Evolutionary conservation across 495 filamentous ascomycete genomes (phyloP).

Genomic region (Penicilliopsis zonata): DNA sequence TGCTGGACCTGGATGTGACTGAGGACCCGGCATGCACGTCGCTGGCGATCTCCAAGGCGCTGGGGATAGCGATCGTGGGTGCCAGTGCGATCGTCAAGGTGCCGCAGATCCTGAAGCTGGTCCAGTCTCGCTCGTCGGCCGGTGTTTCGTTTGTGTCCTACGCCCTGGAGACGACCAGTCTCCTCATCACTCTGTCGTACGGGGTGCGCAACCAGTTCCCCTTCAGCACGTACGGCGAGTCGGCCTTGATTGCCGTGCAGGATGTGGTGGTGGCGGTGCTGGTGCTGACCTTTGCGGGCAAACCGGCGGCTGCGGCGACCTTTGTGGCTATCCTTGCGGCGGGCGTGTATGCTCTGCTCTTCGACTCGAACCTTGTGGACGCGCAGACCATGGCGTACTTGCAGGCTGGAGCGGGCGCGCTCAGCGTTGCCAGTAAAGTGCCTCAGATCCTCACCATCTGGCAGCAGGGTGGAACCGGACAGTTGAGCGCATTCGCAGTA

Average conservation of each 20-base stretch:
- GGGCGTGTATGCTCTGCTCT: slow-evolving; percentile 52
- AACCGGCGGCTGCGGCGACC: slow-evolving; percentile 46
- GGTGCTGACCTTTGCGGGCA: slow-evolving; percentile 68
- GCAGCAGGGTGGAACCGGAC: slow-evolving; percentile 76
- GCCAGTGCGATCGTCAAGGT: slow-evolving; percentile 87
- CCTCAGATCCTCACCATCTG: slow-evolving; percentile 85
- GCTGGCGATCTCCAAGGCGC: slow-evolving; percentile 77
- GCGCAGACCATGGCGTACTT: slow-evolving; percentile 58
- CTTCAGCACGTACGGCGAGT: slow-evolving; percentile 93
- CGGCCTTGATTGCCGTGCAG: slow-evolving; percentile 78
- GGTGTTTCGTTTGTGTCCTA: slow-evolving; percentile 86
- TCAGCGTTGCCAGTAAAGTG: slow-evolving; percentile 78
- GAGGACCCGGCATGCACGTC: slow-evolving; percentile 63
- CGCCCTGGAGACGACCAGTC: slow-evolving; percentile 74
- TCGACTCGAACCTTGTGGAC: slow-evolving; percentile 54
- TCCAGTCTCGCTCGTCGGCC: slow-evolving; percentile 61
- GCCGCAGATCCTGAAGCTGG: slow-evolving; percentile 86
- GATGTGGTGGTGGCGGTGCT: slow-evolving; percentile 79
- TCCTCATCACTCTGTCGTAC: slow-evolving; percentile 81
- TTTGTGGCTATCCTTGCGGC: slow-evolving; percentile 67
- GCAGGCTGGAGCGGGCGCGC: slow-evolving; percentile 72
- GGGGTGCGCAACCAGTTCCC: slow-evolving; percentile 83
- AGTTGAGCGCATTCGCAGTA: slow-evolving; percentile 92
- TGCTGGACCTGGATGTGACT: slow-evolving; percentile 67
- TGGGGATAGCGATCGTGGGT: slow-evolving; percentile 85